phyloP scores from a whole-genome alignment of 352 stramenopile genomes.

The Blastocystis sp. region DNA sequence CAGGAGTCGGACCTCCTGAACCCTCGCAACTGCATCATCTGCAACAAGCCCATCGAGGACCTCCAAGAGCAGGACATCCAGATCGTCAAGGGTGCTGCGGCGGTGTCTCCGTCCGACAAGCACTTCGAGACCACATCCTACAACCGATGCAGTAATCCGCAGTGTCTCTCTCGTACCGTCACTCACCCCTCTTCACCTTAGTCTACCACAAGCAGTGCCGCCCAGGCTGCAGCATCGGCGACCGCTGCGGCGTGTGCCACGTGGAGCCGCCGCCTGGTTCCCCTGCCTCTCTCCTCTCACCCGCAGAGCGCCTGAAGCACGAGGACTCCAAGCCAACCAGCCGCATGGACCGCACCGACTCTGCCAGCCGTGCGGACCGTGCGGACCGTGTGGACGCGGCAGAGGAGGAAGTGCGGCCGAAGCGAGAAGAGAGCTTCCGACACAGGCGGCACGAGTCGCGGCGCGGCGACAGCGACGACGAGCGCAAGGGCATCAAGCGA shows the following conservation, averaged over 20 bases:
- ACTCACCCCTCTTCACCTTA: neutral
- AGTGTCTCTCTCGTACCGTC: slow-evolving; percentile 49
- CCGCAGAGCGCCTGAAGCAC: neutral
- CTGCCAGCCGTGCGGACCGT: too few relatives aligned
- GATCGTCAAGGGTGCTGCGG: slow-evolving; percentile 16
- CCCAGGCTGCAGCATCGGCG: neutral
- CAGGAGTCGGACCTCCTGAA: slow-evolving; percentile 13
- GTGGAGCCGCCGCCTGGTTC: neutral
- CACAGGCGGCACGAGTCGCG: neutral
- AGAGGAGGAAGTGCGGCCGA: neutral
- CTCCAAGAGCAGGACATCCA: neutral
- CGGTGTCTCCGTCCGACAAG: neutral
- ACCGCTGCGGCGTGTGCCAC: slow-evolving; percentile 46
- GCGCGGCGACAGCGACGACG: neutral
- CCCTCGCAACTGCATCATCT: slow-evolving; percentile 31
- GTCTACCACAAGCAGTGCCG: slow-evolving; percentile 59
- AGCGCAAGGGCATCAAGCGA: neutral
- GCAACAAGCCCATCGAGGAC: slow-evolving; percentile 59
- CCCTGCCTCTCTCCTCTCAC: neutral
- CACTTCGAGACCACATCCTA: slow-evolving; percentile 52
- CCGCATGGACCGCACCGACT: too few relatives aligned
- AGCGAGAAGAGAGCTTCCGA: neutral
- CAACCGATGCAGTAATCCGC: slow-evolving; percentile 35
- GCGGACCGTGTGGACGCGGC: neutral
- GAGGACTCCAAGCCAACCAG: too few relatives aligned